A percentile compares a stretch with the other conserved stretches of the same genome.
These are phyloP conservation scores for Cicer judaicum DNA, from an alignment of 306 rosid genomes.

Conservation along the genomic window DNA sequence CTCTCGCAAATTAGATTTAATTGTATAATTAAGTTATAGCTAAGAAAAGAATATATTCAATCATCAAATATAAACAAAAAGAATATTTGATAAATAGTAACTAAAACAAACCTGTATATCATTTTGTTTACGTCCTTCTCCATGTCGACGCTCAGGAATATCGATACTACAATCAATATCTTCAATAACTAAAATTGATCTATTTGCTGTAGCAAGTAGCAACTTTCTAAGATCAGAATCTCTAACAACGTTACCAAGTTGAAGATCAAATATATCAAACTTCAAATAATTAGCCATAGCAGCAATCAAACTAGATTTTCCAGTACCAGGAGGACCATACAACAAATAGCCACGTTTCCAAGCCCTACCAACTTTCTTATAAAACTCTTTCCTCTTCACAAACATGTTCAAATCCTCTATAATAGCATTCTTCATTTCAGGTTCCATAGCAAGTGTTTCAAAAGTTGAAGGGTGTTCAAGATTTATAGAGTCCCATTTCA, in stretches of 20 bases:
- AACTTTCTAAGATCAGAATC: conserved; percentile 79
- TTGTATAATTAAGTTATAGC: background rate
- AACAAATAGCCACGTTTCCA: conserved; percentile 92
- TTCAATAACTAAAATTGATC: conserved; percentile 87
- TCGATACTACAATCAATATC: conserved; percentile 89
- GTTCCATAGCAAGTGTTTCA: conserved; percentile 81
- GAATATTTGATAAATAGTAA: background rate
- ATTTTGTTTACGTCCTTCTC: conserved; percentile 50
- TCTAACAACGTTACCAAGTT: conserved; percentile 61
- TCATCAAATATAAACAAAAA: too few relatives aligned
- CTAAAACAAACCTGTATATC: conserved; percentile 53
- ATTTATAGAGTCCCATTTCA: conserved; percentile 76
- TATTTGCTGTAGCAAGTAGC: conserved; percentile 69
- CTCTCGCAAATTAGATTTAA: background rate
- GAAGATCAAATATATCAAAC: conserved; percentile 85
- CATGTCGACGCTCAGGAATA: conserved; percentile 63
- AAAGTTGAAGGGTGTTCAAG: conserved; percentile 86
- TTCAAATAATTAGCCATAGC: conserved; percentile 90
- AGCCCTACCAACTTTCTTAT: conserved; percentile 82
- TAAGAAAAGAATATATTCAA: background rate
- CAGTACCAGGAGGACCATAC: conserved; percentile 92
- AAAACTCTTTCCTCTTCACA: conserved; percentile 74
- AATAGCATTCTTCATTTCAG: conserved; percentile 47
- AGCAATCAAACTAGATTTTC: conserved; percentile 89
- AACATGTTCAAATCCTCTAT: conserved; percentile 73